Evolutionary conservation across 257 asterid genomes (phyloP), one percentile per base, ranked within the genome.

Genomic region (Petrea volubilis): DNA sequence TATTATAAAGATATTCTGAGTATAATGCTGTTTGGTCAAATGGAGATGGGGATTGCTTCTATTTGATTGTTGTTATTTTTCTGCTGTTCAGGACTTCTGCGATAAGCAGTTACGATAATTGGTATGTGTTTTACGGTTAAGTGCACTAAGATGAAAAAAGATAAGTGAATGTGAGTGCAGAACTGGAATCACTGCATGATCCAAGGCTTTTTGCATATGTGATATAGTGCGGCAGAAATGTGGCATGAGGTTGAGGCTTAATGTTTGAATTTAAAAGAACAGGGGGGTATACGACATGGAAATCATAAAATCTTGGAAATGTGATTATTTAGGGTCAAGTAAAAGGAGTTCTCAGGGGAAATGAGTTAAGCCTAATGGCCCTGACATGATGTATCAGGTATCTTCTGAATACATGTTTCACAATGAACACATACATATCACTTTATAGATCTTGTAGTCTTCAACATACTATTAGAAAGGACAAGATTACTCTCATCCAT

Each of bases 191-290:
- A 17, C 8, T 61, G 33, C 24, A 27, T 33, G 24, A 51, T 52
- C 52, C 12, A 20, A 29, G 46, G 49, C 60, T 33, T 25, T 74
- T 38, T 12, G 51, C 14, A 51, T 18, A 53, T 38, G 49, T 50
- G 12, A 11, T 21, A 51, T 14, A 44, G 53, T 20, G 29, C 50
- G 25, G 31, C 31, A 12, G 33, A 40, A 64, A 55, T 57, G 25
- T 67, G 69, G 60, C 64, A 34, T 33, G 55, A n/a, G 10, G 17
- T 38, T 27, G 53, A 67, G 58, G 61, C 53, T 25, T 27, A 20
- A 1, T 41, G 21, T 36, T 41, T 51, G 38, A 18, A 55, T 51
- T 24, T 18, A 24, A 20, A n/a, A 43, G 51, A 46, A 23, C n/a
- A n/a, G n/a, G n/a, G n/a, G n/a, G n/a, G n/a, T n/a, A n/a, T n/a